These are phyloP conservation scores for Chlamydomonas eustigma DNA, from an alignment of 139 green algal genomes.

Conservation along the genomic window DNA sequence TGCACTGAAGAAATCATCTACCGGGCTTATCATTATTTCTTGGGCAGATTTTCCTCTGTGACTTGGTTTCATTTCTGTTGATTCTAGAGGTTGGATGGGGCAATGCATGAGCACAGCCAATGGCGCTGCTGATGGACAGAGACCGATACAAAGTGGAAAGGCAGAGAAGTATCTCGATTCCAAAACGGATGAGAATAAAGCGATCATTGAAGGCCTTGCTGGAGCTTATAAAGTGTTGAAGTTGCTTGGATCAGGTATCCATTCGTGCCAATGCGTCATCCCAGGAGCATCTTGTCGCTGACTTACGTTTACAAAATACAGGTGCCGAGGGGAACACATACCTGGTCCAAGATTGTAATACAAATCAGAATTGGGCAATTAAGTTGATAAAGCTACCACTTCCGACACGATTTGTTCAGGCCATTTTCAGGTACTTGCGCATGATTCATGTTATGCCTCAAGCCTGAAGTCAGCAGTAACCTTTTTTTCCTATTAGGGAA, in stretches of 20 bases:
- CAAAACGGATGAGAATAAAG: slow-evolving; percentile 1
- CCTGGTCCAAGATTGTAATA: slow-evolving; percentile 38
- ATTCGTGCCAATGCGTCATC: too few relatives aligned
- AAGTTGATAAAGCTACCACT: slow-evolving; percentile 57
- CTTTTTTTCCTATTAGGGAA: slow-evolving; percentile 80
- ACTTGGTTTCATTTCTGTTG: too few relatives aligned
- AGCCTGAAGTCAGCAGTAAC: neutral
- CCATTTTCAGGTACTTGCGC: slow-evolving; percentile 16
- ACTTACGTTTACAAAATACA: slow-evolving; percentile 14
- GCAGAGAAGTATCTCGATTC: neutral
- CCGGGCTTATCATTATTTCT: too few relatives aligned
- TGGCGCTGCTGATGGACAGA: neutral
- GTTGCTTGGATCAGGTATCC: slow-evolving; percentile 20
- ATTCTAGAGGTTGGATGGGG: too few relatives aligned
- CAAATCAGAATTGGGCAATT: slow-evolving; percentile 36
- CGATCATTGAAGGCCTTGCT: slow-evolving; percentile 17
- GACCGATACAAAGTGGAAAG: neutral
- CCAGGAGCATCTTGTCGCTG: neutral
- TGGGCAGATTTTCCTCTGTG: too few relatives aligned
- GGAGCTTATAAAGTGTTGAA: slow-evolving; percentile 18
- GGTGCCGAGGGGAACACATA: slow-evolving; percentile 46
- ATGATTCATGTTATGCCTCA: neutral
- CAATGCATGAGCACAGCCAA: neutral
- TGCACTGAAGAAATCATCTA: too few relatives aligned
- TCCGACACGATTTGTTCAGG: slow-evolving; percentile 38